Conservation (phyloP, 2,329 filamentous ascomycete species). For the Fusarium cicatricum region DNA sequence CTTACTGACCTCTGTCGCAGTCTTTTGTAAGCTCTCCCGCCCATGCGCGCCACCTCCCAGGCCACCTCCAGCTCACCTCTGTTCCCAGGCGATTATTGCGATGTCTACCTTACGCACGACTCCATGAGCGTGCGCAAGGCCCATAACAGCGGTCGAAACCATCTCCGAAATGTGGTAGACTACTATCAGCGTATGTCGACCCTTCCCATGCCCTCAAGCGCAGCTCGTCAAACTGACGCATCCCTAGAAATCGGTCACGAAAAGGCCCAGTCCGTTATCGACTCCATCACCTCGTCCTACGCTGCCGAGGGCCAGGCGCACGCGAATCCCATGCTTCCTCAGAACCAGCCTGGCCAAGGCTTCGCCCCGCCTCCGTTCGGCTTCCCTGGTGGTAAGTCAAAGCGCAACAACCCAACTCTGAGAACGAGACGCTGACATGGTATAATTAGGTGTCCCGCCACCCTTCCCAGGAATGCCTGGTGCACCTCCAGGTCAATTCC, state of each 20-base stretch:
- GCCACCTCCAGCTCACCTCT: conserved; percentile 42
- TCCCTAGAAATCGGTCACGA: conserved; percentile 91
- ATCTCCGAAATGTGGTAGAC: conserved; percentile 95
- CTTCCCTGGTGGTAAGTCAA: conserved; percentile 64
- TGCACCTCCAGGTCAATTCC: conserved; percentile 51
- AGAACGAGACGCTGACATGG: conserved; percentile 37
- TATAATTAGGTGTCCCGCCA: conserved; percentile 58
- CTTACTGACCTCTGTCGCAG: conserved; percentile 48
- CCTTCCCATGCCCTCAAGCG: background rate
- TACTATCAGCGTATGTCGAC: conserved; percentile 86
- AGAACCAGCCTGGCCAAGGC: conserved; percentile 68
- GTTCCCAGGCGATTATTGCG: conserved; percentile 85
- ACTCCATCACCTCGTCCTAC: conserved; percentile 96
- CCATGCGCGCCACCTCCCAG: conserved; percentile 14
- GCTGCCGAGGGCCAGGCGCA: conserved; percentile 90
- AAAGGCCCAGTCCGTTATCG: conserved; percentile 97
- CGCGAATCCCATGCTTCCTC: conserved; percentile 82
- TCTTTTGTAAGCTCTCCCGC: conserved; percentile 35
- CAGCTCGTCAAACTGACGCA: conserved; percentile 9
- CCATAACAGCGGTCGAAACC: conserved; percentile 96
- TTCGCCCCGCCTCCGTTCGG: conserved; percentile 64
- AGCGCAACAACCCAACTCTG: conserved; percentile 29
- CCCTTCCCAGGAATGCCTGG: conserved; percentile 64
- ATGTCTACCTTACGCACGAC: conserved; percentile 99
- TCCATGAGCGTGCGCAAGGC: conserved; percentile 99